Conservation (phyloP, 805 yeast species). For the Candida xiaguanensis region DNA sequence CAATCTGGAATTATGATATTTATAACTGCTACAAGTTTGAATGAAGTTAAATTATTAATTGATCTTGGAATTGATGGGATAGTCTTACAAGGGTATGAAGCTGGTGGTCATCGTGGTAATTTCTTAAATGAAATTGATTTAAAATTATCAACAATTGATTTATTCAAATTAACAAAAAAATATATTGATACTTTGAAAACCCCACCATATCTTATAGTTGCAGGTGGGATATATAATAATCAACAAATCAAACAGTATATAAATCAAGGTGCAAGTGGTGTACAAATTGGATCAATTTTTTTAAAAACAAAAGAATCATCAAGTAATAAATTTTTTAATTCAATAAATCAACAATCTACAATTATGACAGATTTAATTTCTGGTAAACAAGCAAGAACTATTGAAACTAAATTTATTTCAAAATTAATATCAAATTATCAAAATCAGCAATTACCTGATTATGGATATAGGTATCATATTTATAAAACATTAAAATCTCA, state of each 20-base stretch:
- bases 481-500: constrained; percentile 21
- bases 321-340: constrained; percentile 16
- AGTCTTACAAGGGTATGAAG: constrained; percentile 56
- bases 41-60: constrained; percentile 35
- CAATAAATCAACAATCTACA: constrained; percentile 16
- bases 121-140: constrained; percentile 31
- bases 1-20: constrained; percentile 37
- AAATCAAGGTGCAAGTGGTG: constrained; percentile 46
- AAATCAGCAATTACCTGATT: constrained; percentile 24
- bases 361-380: constrained; percentile 33
- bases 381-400: constrained; percentile 37
- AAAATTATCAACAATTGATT: constrained; percentile 31
- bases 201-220: constrained; percentile 30
- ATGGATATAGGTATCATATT: constrained; percentile 31
- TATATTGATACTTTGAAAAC: not conserved
- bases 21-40: constrained; percentile 44
- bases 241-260: constrained; percentile 26
- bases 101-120: constrained; percentile 64
- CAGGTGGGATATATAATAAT: constrained; percentile 50
- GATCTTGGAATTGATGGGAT: constrained; percentile 44
- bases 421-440: constrained; percentile 13
- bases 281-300: constrained; percentile 55
- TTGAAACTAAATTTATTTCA: constrained; percentile 32
- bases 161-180: constrained; percentile 20
- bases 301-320: constrained; percentile 32